A percentile compares a stretch with the other conserved stretches of the same genome.
phyloP scores from a whole-genome alignment of 345 rosid genomes.

The Dipteronia sinensis region DNA sequence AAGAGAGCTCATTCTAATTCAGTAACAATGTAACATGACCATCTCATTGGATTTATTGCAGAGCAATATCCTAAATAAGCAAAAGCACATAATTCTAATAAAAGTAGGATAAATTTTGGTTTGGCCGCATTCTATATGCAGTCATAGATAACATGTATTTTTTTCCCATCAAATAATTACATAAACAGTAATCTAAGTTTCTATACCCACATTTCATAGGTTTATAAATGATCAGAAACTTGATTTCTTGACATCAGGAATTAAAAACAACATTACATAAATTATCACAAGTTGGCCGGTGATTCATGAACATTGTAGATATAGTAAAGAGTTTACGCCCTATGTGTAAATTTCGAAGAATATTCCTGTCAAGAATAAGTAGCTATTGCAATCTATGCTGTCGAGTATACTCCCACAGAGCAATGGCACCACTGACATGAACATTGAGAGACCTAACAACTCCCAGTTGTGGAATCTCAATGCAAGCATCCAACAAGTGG shows the following conservation, averaged over 20 bases:
- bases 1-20: not conserved
- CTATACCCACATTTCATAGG: not conserved
- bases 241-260: not conserved
- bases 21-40: not conserved
- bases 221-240: not conserved
- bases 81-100: not conserved
- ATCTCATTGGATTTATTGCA: not conserved
- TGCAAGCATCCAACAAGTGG: slow-evolving; percentile 82
- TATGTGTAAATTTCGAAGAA: not conserved
- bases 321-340: not conserved
- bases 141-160: too few relatives aligned
- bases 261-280: not conserved
- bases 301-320: not conserved
- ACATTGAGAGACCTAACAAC: slow-evolving; percentile 93
- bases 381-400: slow-evolving; percentile 70
- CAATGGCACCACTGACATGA: slow-evolving; percentile 96
- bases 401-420: slow-evolving; percentile 96
- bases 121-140: not conserved
- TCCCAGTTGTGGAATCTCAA: slow-evolving; percentile 95
- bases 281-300: not conserved
- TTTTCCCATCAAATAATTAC: not conserved
- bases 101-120: not conserved
- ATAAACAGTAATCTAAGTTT: not conserved
- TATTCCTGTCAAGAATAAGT: not conserved
- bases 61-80: not conserved